Evolutionary conservation across 371 early-diverging fungal genomes (phyloP), one percentile per base, ranked within the genome.

Genomic region (Mortierella polycephala): DNA sequence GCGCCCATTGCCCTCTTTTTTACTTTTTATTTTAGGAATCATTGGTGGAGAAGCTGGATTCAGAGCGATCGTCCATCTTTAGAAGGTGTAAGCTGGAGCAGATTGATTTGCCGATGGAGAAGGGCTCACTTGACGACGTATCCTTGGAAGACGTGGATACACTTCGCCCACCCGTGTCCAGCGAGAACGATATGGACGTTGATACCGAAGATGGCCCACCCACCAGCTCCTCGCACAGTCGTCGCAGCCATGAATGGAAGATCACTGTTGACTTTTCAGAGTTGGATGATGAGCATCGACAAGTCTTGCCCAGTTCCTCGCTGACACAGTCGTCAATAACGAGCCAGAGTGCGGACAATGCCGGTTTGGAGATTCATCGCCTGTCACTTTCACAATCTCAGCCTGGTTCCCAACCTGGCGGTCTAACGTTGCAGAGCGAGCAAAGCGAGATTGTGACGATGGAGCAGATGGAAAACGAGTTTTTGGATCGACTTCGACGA

Each of bases 81-180:
- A 88, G 97, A 60, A 85, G 89, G 37, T 97, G 97, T 82, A 96
- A 96, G 79, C 79, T 97, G 49, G 97, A 98, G 68, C 95, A 96
- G 64, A 95, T 98, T 60, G 86, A 91, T 4, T 68, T 99, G 30
- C 98, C 98, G 20, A 81, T 95, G 67, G 64, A 75, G 37, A 82
- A 83, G 55, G 92, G 93, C 12, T 85, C 88, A 3, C 80, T 95
- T 83, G 92, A 89, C 4, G 90, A 91, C 68, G 81, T 95, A 1
- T 79, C 90, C 5, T 65, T 93, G 64, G 91, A 93, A 42, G 92
- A 93, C 60, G 81, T 85, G 12, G 85, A 87, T 42, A 62, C 57
- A 39, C 59, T 60, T 47, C 58, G 63, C 11, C 67, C 66, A 44
- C 18, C 60, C 8, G n/a, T n/a, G 1, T 54, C 57, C 21, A 74